Percentiles rank a stretch among this genome's conserved stretches.
phyloP scores from a whole-genome alignment of 768 basidiomycete species.

The Lactifluus echinatus region DNA sequence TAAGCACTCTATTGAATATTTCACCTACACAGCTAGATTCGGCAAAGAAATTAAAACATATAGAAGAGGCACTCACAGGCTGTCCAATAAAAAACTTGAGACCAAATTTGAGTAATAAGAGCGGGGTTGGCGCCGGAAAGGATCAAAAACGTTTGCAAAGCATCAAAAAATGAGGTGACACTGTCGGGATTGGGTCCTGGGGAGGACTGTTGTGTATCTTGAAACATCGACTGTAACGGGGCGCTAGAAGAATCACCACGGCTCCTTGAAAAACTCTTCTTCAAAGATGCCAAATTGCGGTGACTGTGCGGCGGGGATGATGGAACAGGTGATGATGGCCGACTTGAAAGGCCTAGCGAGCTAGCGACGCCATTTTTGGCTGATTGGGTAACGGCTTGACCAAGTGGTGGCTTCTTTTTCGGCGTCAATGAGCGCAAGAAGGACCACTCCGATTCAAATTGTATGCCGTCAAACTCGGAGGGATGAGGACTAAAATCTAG shows the following conservation, averaged over 20 bases:
- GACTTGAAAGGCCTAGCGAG: constrained; percentile 40
- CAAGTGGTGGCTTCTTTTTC: constrained; percentile 45
- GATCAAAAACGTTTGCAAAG: constrained; percentile 73
- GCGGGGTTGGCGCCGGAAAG: constrained; percentile 87
- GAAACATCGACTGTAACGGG: constrained; percentile 43
- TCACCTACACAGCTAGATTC: constrained; percentile 44
- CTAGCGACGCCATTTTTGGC: constrained; percentile 32
- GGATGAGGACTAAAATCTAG: constrained; percentile 77
- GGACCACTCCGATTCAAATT: constrained; percentile 97
- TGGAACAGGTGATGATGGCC: constrained; percentile 40
- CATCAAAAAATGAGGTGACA: constrained; percentile 73
- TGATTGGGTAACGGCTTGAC: constrained; percentile 28
- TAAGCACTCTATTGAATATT: constrained; percentile 75
- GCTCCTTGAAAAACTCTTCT: constrained; percentile 51
- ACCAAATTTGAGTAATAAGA: constrained; percentile 85
- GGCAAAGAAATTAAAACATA: constrained; percentile 15
- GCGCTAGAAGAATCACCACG: constrained; percentile 38
- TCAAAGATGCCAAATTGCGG: constrained; percentile 54
- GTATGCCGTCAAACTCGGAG: constrained; percentile 68
- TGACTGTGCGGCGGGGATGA: constrained; percentile 14
- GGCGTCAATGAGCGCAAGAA: constrained; percentile 65
- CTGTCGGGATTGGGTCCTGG: constrained; percentile 37
- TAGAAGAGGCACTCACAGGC: constrained; percentile 59
- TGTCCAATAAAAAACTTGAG: constrained; percentile 98
- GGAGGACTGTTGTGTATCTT: constrained; percentile 35